phyloP scores from a whole-genome alignment of 352 stramenopile species.

The Globisporangium echinulatum region DNA sequence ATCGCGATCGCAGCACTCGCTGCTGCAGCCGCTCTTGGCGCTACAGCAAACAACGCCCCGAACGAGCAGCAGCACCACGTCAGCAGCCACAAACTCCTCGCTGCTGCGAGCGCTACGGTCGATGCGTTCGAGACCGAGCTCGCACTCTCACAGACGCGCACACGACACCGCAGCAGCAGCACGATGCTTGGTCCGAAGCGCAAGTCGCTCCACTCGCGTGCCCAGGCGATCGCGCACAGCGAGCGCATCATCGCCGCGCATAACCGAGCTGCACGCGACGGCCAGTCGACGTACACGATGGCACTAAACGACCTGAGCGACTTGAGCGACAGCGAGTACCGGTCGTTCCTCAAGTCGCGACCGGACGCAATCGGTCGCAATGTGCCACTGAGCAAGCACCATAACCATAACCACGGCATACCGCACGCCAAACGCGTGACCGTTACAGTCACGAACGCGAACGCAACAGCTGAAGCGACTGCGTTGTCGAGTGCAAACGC shows the following conservation, averaged over 20 bases:
- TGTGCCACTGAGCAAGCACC: slow-evolving; percentile 1
- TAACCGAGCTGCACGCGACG: slow-evolving; percentile 38
- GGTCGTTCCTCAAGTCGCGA: slow-evolving; percentile 41
- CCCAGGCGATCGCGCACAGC: slow-evolving; percentile 36
- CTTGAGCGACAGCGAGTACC: slow-evolving; percentile 61
- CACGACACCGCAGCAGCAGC: neutral
- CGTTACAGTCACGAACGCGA: slow-evolving; percentile 14
- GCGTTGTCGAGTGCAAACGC: slow-evolving; percentile 11
- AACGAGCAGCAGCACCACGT: neutral
- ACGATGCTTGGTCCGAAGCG: slow-evolving; percentile 31
- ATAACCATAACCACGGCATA: neutral
- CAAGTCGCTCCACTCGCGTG: slow-evolving; percentile 31
- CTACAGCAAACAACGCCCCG: neutral
- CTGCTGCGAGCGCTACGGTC: neutral
- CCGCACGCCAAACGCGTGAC: slow-evolving; percentile 6
- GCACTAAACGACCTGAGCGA: slow-evolving; percentile 64
- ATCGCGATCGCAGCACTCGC: neutral
- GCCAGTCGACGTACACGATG: slow-evolving; percentile 42
- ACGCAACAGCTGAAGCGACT: neutral
- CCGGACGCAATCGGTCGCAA: slow-evolving; percentile 17
- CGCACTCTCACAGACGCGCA: neutral
- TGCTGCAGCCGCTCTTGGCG: neutral
- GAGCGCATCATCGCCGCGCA: slow-evolving; percentile 29
- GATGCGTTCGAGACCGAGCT: neutral
- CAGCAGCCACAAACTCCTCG: neutral